A percentile compares a stretch with the other conserved stretches of the same genome.
Conservation (phyloP, 1,284 basidiomycete species). For the Moesziomyces aphidis region DNA sequence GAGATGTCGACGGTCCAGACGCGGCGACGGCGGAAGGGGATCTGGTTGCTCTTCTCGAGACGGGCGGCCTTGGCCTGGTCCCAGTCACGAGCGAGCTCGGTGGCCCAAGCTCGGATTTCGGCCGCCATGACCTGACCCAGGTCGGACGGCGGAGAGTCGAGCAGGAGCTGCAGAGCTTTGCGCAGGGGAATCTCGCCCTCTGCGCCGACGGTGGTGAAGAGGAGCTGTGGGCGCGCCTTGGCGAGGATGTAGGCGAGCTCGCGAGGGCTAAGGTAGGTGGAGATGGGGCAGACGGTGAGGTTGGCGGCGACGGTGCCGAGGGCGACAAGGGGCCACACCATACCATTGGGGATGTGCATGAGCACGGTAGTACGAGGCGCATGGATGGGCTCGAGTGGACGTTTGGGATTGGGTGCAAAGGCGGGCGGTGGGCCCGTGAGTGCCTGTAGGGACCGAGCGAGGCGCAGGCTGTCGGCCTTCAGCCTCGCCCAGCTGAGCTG, state of each 20-base stretch:
- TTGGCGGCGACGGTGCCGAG: slow-evolving; percentile 62
- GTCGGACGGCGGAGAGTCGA: slow-evolving; percentile 43
- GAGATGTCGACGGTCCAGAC: slow-evolving; percentile 53
- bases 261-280: slow-evolving; percentile 66
- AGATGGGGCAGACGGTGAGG: slow-evolving; percentile 66
- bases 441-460: slow-evolving; percentile 43
- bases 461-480: slow-evolving; percentile 44
- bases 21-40: slow-evolving; percentile 25
- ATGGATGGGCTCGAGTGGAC: slow-evolving; percentile 45
- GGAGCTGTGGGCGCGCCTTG: slow-evolving; percentile 64
- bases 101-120: slow-evolving; percentile 41
- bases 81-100: slow-evolving; percentile 47
- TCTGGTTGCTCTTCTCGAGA: slow-evolving; percentile 36
- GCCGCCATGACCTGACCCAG: slow-evolving; percentile 24
- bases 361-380: slow-evolving; percentile 63
- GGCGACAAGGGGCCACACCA: slow-evolving; percentile 65
- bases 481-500: slow-evolving; percentile 45
- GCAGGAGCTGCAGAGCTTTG: slow-evolving; percentile 47
- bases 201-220: slow-evolving; percentile 63
- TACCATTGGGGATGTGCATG: slow-evolving; percentile 68
- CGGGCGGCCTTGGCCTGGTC: slow-evolving; percentile 33
- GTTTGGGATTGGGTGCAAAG: slow-evolving; percentile 18
- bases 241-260: slow-evolving; percentile 68
- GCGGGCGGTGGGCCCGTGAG: slow-evolving; percentile 27
- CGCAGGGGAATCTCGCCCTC: slow-evolving; percentile 56